Evolutionary conservation across 2,329 filamentous ascomycete genomes (phyloP).

Genomic region (Phaeosphaeria sp.): DNA sequence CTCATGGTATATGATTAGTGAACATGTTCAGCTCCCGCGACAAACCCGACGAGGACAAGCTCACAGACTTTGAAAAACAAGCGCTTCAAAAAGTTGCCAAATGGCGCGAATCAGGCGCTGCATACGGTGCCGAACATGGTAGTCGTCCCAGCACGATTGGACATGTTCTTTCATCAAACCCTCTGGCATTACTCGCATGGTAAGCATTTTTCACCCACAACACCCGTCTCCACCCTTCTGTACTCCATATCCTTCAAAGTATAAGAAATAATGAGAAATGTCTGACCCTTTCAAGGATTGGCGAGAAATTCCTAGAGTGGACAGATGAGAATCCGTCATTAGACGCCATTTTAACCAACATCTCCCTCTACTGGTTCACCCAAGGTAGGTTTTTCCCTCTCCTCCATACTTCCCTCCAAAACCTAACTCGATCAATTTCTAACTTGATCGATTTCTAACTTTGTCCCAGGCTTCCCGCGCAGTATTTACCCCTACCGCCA

Average conservation of each 20-base stretch:
- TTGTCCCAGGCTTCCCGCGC: constrained; percentile 53
- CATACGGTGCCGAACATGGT: constrained; percentile 61
- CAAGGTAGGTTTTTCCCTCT: too few species aligned
- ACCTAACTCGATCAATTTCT: too few species aligned
- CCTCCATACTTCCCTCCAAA: too few species aligned
- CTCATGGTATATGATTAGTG: constrained; percentile 15
- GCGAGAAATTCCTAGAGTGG: constrained; percentile 65
- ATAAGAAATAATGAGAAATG: not conserved
- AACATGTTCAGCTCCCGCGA: constrained; percentile 27
- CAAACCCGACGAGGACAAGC: constrained; percentile 20
- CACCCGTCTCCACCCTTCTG: not conserved
- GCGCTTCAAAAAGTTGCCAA: constrained; percentile 12
- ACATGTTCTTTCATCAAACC: constrained; percentile 60
- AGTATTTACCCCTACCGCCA: constrained; percentile 59
- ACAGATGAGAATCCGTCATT: constrained; percentile 51
- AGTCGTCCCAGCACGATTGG: constrained; percentile 65
- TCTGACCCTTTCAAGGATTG: constrained; percentile 48
- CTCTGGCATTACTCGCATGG: constrained; percentile 65
- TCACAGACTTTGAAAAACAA: constrained; percentile 25
- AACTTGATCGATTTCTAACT: too few species aligned
- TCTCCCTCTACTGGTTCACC: constrained; percentile 65
- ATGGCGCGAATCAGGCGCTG: constrained; percentile 54
- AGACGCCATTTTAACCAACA: constrained; percentile 57
- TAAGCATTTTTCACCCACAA: constrained; percentile 9
- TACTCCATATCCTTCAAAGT: not conserved